Conservation (phyloP, 2,329 filamentous ascomycete genomes). For the Xylaria sp. region DNA sequence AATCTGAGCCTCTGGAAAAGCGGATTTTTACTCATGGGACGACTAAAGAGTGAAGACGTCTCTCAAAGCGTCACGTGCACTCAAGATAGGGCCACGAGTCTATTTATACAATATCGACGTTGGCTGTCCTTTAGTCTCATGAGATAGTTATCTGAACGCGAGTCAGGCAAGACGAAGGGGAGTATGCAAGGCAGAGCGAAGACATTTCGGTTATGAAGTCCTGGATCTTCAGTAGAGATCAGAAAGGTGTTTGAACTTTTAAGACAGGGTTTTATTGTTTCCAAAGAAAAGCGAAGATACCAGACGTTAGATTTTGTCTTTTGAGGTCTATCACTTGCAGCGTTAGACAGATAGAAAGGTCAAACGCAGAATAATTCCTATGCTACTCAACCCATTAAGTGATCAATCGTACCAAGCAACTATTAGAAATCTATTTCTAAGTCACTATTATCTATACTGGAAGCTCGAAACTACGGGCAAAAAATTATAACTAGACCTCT, state of each 20-base stretch:
- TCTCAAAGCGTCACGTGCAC: neutral
- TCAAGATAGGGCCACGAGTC: neutral
- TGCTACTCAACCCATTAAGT: neutral
- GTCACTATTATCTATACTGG: neutral
- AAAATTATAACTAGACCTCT: neutral
- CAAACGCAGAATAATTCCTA: neutral
- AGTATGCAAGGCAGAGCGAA: neutral
- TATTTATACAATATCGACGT: neutral
- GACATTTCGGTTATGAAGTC: neutral
- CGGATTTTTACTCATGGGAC: conserved; percentile 11
- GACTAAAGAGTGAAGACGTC: neutral
- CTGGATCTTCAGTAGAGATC: neutral
- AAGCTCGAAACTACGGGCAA: neutral
- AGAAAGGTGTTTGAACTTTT: neutral
- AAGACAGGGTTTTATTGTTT: neutral
- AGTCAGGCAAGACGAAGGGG: neutral
- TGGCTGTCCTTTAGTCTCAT: neutral
- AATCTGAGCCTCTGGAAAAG: conserved; percentile 3
- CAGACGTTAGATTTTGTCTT: neutral
- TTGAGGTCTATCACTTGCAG: neutral
- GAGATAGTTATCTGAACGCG: neutral
- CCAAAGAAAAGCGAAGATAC: neutral
- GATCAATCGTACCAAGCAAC: neutral
- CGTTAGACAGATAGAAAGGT: neutral
- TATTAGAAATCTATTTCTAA: too few relatives aligned